Percentiles rank a stretch among this genome's conserved stretches.
phyloP scores from a whole-genome alignment of 352 stramenopile species.

The Globisporangium canariense region DNA sequence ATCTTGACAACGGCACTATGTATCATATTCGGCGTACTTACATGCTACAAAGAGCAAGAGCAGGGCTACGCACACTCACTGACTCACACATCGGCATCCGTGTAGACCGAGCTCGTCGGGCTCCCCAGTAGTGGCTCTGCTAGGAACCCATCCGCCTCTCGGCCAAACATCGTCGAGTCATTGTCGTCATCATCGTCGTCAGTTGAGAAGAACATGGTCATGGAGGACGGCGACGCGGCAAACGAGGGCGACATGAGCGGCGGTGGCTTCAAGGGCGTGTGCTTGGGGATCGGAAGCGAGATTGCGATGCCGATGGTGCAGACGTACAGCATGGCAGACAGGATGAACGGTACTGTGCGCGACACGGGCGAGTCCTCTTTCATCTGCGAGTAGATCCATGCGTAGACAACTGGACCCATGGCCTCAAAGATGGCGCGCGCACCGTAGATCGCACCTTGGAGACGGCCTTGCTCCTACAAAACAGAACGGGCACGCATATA shows the following conservation, averaged over 20 bases:
- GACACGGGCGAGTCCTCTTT: slow-evolving; percentile 37
- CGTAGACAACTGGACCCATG: slow-evolving; percentile 48
- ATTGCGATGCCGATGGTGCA: slow-evolving; percentile 48
- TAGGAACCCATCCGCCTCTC: slow-evolving; percentile 32
- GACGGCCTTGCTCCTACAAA: slow-evolving; percentile 58
- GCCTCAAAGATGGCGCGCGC: slow-evolving; percentile 65
- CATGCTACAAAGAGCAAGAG: neutral
- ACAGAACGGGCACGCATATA: neutral
- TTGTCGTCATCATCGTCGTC: slow-evolving; percentile 36
- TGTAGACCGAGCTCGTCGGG: slow-evolving; percentile 19
- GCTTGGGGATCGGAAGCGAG: slow-evolving; percentile 30
- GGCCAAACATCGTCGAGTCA: slow-evolving; percentile 18
- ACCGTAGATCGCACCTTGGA: slow-evolving; percentile 73
- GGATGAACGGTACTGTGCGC: slow-evolving; percentile 51
- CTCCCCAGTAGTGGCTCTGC: slow-evolving; percentile 44
- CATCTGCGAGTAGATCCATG: slow-evolving; percentile 55
- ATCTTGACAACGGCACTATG: neutral
- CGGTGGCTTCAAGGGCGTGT: slow-evolving; percentile 13
- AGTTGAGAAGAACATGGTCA: slow-evolving; percentile 48
- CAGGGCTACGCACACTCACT: neutral
- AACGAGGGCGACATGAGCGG: slow-evolving; percentile 43
- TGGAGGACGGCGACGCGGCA: slow-evolving; percentile 37
- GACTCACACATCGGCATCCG: slow-evolving; percentile 22
- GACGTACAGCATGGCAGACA: slow-evolving; percentile 50
- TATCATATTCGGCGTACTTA: neutral